A percentile compares a stretch with the other conserved stretches of the same genome.
phyloP scores from a whole-genome alignment of 2,329 filamentous ascomycete genomes.

The Xylaria multiplex region DNA sequence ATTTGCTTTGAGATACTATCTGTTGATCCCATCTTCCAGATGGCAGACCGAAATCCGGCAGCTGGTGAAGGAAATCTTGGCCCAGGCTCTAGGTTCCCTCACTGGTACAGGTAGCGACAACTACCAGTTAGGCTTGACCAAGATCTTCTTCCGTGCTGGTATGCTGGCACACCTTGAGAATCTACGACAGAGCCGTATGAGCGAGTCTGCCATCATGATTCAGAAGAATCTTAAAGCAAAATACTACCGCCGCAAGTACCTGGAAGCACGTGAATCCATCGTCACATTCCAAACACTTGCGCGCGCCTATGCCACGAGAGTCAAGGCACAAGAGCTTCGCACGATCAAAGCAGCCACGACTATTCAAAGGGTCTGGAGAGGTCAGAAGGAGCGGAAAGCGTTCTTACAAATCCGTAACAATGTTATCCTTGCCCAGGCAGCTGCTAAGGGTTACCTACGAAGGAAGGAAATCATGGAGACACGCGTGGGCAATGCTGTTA shows the following conservation, averaged over 20 bases:
- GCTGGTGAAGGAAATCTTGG: slow-evolving; percentile 93
- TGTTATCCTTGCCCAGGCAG: slow-evolving; percentile 86
- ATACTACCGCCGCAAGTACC: slow-evolving; percentile 91
- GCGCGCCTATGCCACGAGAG: slow-evolving; percentile 81
- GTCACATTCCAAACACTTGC: slow-evolving; percentile 81
- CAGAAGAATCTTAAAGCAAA: slow-evolving; percentile 98
- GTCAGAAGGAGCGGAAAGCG: slow-evolving; percentile 85
- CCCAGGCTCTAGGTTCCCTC: slow-evolving; percentile 83
- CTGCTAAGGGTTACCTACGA: slow-evolving; percentile 90
- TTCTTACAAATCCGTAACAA: slow-evolving; percentile 84
- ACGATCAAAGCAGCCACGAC: slow-evolving; percentile 88
- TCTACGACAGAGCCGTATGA: slow-evolving; percentile 86
- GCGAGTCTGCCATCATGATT: slow-evolving; percentile 95
- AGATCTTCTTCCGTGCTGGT: slow-evolving; percentile 99
- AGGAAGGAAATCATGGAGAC: slow-evolving; percentile 94
- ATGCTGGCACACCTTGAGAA: slow-evolving; percentile 99
- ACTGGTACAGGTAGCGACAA: slow-evolving; percentile 83
- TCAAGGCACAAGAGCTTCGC: slow-evolving; percentile 80
- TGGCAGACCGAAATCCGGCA: slow-evolving; percentile 95
- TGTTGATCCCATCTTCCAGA: slow-evolving; percentile 87
- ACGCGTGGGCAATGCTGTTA: slow-evolving; percentile 88
- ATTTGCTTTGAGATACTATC: slow-evolving; percentile 97
- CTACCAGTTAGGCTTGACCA: slow-evolving; percentile 96
- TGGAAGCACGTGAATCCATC: slow-evolving; percentile 85
- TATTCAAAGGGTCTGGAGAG: slow-evolving; percentile 95